phyloP scores from a whole-genome alignment of 2,329 filamentous ascomycete species.

The Ceratocystiopsis sp. region DNA sequence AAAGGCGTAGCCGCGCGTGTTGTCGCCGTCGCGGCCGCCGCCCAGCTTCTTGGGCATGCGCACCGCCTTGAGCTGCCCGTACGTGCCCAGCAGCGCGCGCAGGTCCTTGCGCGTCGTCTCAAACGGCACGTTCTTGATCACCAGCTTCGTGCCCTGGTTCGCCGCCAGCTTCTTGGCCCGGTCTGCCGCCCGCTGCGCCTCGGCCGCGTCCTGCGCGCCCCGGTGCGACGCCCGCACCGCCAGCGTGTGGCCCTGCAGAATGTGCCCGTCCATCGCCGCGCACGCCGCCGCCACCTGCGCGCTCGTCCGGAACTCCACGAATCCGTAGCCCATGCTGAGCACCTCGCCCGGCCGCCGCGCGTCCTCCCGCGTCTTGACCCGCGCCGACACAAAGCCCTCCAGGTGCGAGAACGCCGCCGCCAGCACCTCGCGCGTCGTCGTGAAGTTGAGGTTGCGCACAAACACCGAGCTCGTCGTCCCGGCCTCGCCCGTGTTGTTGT shows the following conservation, averaged over 20 bases:
- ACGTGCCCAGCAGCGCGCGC: constrained; percentile 66
- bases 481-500: neutral
- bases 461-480: constrained; percentile 65
- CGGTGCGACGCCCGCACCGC: constrained; percentile 76
- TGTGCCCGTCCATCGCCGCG: constrained; percentile 72
- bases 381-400: constrained; percentile 75
- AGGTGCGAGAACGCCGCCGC: constrained; percentile 63
- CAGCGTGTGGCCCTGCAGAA: constrained; percentile 74
- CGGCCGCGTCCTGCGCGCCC: constrained; percentile 61
- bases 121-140: constrained; percentile 97
- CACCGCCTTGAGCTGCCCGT: constrained; percentile 82
- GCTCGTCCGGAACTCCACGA: constrained; percentile 72
- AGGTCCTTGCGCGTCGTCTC: constrained; percentile 89
- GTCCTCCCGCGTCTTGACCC: constrained; percentile 85
- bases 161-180: constrained; percentile 62
- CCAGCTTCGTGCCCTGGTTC: constrained; percentile 65
- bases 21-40: constrained; percentile 23
- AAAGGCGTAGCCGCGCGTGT: constrained; percentile 87
- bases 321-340: constrained; percentile 95
- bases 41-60: constrained; percentile 93
- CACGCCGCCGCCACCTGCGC: constrained; percentile 64
- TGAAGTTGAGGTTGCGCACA: constrained; percentile 86
- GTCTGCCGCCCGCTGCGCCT: constrained; percentile 71
- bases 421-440: constrained; percentile 62
- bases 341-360: constrained; percentile 77